These are phyloP conservation scores for Rhododendron williamsianum DNA, from an alignment of 148 eudicot species.

Conservation along the genomic window DNA sequence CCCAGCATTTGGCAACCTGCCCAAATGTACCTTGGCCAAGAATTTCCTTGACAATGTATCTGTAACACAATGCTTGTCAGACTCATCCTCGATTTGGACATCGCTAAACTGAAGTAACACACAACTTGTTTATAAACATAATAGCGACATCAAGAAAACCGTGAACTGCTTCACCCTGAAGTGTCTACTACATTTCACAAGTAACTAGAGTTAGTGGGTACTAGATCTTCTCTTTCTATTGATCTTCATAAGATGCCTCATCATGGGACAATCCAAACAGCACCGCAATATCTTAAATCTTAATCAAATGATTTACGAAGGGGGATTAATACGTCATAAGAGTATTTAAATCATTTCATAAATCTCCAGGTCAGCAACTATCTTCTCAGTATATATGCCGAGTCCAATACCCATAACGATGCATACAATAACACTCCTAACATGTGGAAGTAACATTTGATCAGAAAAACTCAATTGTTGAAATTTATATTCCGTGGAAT, in stretches of 20 bases:
- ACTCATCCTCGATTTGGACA: not conserved
- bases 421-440: not conserved
- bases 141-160: slow-evolving; percentile 1
- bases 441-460: not conserved
- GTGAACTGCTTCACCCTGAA: not conserved
- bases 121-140: not conserved
- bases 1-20: slow-evolving; percentile 99
- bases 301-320: not conserved
- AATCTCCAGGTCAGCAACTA: not conserved
- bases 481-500: not conserved
- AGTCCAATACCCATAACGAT: not conserved
- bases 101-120: not conserved
- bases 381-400: not conserved
- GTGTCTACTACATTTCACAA: not conserved
- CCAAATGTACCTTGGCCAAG: slow-evolving; percentile 99
- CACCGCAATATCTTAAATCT: not conserved
- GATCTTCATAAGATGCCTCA: not conserved
- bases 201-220: not conserved
- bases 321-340: not conserved
- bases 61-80: slow-evolving; percentile 27
- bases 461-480: not conserved
- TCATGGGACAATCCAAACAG: not conserved
- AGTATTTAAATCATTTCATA: not conserved
- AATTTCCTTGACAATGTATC: slow-evolving; percentile 89
- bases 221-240: not conserved